Base-by-base conservation (phyloP, 768 basidiomycete species). In the Hortiboletus campestris region DNA sequence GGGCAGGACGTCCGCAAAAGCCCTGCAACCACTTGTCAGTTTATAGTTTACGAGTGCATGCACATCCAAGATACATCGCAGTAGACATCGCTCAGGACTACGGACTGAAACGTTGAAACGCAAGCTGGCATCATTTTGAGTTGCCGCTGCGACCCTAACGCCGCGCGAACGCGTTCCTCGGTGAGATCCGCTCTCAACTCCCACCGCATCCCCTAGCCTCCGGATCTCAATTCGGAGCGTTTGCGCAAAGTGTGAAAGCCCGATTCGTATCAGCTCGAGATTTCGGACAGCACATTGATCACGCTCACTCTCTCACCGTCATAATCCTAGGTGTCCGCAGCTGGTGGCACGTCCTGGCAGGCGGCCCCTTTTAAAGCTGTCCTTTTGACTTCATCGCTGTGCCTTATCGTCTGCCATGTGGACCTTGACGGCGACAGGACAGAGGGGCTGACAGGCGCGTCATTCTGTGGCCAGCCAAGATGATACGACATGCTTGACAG, bases 141-240 rank as follows among this genome's bases (percentile, higher is more conserved):
- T 36, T 28, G 17, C 51, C 49, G 39, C 46, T 46, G 20, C 25
- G 45, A 50, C 55, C 53, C 55, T 56, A 68, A 57, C 52, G 61
- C 65, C 67, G 65, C 61, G 40, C 41, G 58, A 66, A 56, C 43
- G 44, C 46, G 40, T 44, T 34, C 41, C 50, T 49, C 52, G 60
- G 60, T n/a, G 67, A 67, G 66, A 68, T 67, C 66, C 66, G 66
- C 51, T 53, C 65, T 59, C 67, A 66, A 51, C 56, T 68, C 51
- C 60, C 55, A 43, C 51, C 35, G 20, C 49, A 20, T 38, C 14
- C 35, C 32, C 46, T 6, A 6, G 25, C 25, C 34, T 41, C 54
- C 66, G 66, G 66, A 67, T 68, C 67, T 66, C 61, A 55, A 53
- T 51, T 57, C 57, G 59, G 55, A 51, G 22, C 42, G 43, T 56